Evolutionary conservation across 805 yeast genomes (phyloP).

Genomic region (Saccharomyces mikatae): DNA sequence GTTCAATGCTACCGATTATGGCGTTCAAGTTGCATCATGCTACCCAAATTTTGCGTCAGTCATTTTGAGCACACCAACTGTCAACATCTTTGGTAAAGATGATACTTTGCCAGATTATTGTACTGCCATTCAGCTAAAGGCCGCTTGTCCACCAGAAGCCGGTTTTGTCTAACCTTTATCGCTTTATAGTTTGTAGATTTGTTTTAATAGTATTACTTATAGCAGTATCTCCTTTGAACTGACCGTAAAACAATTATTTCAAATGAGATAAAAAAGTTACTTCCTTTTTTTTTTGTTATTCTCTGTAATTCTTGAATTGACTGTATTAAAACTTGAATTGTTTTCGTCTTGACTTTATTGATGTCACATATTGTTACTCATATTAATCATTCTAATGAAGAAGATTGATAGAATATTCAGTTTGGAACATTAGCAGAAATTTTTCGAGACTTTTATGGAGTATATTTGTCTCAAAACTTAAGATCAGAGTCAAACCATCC

Average conservation of each 20-base stretch:
- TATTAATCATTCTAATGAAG: no score
- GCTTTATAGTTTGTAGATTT: no score
- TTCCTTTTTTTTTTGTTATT: no score
- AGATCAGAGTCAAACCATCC: background rate
- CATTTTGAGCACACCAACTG: conserved; percentile 10
- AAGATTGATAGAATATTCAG: no score
- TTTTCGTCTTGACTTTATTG: no score
- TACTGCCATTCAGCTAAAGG: conserved; percentile 7
- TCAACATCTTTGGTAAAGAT: conserved; percentile 9
- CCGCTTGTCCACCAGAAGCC: background rate
- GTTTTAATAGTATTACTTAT: background rate
- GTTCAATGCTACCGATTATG: conserved; percentile 9
- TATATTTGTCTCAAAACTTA: background rate
- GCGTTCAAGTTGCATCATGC: conserved; percentile 13
- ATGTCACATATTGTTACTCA: no score
- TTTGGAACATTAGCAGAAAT: no score
- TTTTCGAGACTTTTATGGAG: no score
- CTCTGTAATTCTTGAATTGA: no score
- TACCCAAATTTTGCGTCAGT: conserved; percentile 8
- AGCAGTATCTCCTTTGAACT: background rate
- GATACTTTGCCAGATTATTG: conserved; percentile 9
- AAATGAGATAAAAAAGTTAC: no score
- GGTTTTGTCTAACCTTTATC: background rate
- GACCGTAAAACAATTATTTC: background rate
- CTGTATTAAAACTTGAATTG: no score